Evolutionary conservation across 441 rosid species (phyloP).

Genomic region (Rhodomyrtus psidioides): DNA sequence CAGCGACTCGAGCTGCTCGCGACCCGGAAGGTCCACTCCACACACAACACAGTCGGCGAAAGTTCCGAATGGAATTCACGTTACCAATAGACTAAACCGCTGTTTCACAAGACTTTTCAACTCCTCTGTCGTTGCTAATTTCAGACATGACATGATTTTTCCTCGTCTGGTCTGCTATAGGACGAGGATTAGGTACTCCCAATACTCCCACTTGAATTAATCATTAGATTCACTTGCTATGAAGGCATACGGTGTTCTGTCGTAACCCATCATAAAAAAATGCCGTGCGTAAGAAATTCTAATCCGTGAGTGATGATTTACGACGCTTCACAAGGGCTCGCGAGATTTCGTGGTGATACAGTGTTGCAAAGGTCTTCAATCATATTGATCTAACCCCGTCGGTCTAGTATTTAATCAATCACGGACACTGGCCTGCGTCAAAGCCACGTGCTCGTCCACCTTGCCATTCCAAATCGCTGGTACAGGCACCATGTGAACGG

Average conservation of each 20-base stretch:
- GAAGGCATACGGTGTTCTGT: accelerated
- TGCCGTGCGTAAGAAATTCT: background rate
- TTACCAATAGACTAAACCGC: background rate
- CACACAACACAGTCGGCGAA: background rate
- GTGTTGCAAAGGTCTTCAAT: background rate
- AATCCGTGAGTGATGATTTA: background rate
- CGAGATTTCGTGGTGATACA: background rate
- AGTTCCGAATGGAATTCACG: background rate
- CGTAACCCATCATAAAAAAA: background rate
- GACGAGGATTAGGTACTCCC: background rate
- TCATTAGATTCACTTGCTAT: background rate
- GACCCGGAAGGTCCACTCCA: background rate
- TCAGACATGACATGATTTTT: background rate
- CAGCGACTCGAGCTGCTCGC: background rate
- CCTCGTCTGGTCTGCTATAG: background rate
- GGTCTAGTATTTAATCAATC: background rate
- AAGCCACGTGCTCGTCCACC: background rate
- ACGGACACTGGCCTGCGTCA: background rate
- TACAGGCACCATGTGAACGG: background rate
- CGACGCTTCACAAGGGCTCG: background rate
- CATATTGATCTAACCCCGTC: background rate
- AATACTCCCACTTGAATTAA: background rate
- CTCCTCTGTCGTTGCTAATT: background rate
- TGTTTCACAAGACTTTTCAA: background rate
- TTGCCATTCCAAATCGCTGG: background rate